Evolutionary conservation across 495 filamentous ascomycete genomes (phyloP).

Genomic region (Podospora pseudocomata): DNA sequence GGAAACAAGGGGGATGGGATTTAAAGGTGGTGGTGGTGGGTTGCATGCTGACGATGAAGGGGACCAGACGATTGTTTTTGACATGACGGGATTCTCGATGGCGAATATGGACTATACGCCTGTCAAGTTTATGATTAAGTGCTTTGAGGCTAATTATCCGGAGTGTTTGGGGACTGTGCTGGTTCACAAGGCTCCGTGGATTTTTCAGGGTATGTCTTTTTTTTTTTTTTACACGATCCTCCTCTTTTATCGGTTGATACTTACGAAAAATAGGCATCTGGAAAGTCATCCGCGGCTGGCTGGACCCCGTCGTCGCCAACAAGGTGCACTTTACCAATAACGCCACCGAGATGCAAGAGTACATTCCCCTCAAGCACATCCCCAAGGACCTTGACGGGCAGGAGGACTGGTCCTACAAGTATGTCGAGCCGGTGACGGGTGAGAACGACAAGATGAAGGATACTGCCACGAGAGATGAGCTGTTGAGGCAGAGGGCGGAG

Average conservation of each 20-base stretch:
- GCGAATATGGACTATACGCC: constrained; percentile 98
- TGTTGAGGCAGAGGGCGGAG: constrained; percentile 56
- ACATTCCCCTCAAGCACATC: constrained; percentile 67
- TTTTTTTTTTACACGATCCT: neutral
- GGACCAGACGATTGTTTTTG: constrained; percentile 75
- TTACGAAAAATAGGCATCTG: constrained; percentile 57
- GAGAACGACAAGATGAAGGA: constrained; percentile 76
- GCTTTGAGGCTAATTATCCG: constrained; percentile 98
- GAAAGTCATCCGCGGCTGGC: constrained; percentile 92
- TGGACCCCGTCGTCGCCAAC: constrained; percentile 90
- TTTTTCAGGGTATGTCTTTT: constrained; percentile 74
- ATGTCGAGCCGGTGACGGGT: constrained; percentile 65
- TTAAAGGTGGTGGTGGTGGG: too few relatives aligned
- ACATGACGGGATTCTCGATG: constrained; percentile 89
- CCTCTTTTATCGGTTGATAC: neutral
- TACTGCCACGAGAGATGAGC: constrained; percentile 52
- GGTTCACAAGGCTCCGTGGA: constrained; percentile 96
- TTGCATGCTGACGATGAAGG: constrained; percentile 22
- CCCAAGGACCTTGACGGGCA: constrained; percentile 75
- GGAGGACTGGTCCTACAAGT: constrained; percentile 77
- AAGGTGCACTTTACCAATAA: constrained; percentile 95
- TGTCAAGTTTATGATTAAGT: constrained; percentile 98
- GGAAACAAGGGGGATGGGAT: too few relatives aligned
- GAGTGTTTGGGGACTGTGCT: constrained; percentile 87
- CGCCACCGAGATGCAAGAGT: constrained; percentile 70